A percentile compares a stretch with the other conserved stretches of the same genome.
phyloP scores from a whole-genome alignment of 257 asterid species.

The Capsicum chinense region DNA sequence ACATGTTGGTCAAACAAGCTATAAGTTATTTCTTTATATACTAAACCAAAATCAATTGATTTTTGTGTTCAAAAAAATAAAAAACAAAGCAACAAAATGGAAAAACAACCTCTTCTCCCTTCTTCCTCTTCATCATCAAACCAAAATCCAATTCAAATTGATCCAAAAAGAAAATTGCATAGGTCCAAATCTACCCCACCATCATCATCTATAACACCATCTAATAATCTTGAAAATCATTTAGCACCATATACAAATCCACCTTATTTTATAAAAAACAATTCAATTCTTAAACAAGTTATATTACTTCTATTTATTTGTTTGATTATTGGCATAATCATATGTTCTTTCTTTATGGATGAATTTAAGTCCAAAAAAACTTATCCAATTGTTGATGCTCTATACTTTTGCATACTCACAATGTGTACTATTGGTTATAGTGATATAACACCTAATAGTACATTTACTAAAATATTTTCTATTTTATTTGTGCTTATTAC shows the following conservation, averaged over 20 bases:
- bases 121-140: conserved; percentile 28
- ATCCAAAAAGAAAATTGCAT: conserved; percentile 69
- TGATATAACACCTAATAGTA: conserved; percentile 77
- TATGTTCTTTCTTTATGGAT: conserved; percentile 60
- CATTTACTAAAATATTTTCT: conserved; percentile 73
- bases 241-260: conserved; percentile 38
- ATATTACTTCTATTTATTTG: conserved; percentile 64
- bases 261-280: conserved; percentile 48
- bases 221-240: conserved; percentile 48
- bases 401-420: conserved; percentile 86
- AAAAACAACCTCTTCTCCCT: conserved; percentile 72
- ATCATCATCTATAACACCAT: conserved; percentile 58
- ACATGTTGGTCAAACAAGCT: neutral
- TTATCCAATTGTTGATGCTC: conserved; percentile 85
- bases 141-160: conserved; percentile 53
- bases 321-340: conserved; percentile 69
- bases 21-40: no score
- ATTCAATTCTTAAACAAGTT: conserved; percentile 63
- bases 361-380: conserved; percentile 57
- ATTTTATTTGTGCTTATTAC: conserved; percentile 83
- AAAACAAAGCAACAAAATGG: conserved; percentile 46
- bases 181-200: conserved; percentile 73
- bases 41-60: neutral
- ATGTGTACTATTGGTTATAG: conserved; percentile 99
- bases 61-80: conserved; percentile 24